Conservation (phyloP, 108 stramenopile genomes). For the Stephanodiscus minutulus region DNA sequence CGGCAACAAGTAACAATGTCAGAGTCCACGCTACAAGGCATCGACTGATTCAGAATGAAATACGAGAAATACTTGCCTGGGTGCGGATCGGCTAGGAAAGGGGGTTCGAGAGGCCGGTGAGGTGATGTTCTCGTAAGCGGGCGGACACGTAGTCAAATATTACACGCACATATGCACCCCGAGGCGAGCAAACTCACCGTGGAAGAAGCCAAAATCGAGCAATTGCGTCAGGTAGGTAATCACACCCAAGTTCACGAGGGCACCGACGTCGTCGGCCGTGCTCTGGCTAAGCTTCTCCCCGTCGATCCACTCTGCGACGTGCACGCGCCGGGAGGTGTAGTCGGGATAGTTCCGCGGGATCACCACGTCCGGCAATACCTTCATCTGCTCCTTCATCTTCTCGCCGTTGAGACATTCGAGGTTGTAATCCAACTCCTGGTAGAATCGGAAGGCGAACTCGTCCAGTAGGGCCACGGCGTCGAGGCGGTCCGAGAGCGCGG, state of each 20-base stretch:
- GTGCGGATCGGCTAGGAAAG: background rate
- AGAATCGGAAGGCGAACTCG: conserved; percentile 92
- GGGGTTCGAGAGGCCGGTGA: too few relatives aligned
- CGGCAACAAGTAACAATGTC: background rate
- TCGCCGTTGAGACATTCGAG: conserved; percentile 90
- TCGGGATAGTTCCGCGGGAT: conserved; percentile 89
- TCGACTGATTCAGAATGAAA: background rate
- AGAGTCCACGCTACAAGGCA: background rate
- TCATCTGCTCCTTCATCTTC: conserved; percentile 84
- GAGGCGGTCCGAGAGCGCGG: conserved; percentile 66
- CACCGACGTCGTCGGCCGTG: conserved; percentile 90
- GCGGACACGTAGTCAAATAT: background rate
- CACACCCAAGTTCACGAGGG: conserved; percentile 92
- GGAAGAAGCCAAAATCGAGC: conserved; percentile 89
- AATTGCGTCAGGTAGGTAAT: conserved; percentile 94
- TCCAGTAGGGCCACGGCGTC: conserved; percentile 92
- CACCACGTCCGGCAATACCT: conserved; percentile 81
- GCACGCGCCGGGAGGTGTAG: conserved; percentile 87
- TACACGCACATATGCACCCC: background rate
- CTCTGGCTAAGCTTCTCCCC: conserved; percentile 92
- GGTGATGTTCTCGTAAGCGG: background rate
- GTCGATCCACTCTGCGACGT: conserved; percentile 96
- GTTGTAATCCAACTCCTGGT: conserved; percentile 94
- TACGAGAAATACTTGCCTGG: conserved; percentile 13
- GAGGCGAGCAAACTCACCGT: conserved; percentile 60